Evolutionary conservation across 2,329 filamentous ascomycete species (phyloP), one percentile per base, ranked within the genome.

Genomic region (Claviceps sp.): DNA sequence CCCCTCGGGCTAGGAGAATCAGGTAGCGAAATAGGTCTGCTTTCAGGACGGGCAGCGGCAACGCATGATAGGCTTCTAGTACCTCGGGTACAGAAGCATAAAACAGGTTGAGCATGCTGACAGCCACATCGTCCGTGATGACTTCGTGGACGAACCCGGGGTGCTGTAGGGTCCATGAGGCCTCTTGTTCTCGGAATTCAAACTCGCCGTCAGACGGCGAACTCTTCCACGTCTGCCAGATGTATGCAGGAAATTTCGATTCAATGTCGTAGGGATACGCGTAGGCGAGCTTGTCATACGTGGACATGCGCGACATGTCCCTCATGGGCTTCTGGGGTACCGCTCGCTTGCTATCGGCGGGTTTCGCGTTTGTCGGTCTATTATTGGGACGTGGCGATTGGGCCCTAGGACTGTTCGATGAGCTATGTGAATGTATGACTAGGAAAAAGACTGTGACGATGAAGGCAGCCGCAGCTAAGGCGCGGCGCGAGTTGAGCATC

Each of bases 201-300:
- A 98, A 98, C 56, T 87, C 76, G 49, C 80, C 75, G 22, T 88
- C 85, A 1, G 83, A 78, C 0, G 91, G 90, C 1, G 82, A 87
- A 62, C 81, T 84, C 68, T 94, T 96, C 93, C 93, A 98, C 14
- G 93, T 98, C 75, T 98, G 93, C 93, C 93, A 98, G 64, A 98
- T 94, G 73, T 95, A 97, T 52, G 89, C 90, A 3, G 93, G 93
- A 67, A 97, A 97, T 67, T 91, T 95, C 60, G 76, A 70, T 63
- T 89, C 82, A 56, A 91, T 76, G 62, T 95, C 87, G 74, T 97
- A 98, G 19, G 90, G 89, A 68, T 93, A 97, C 60, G 94, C 87
- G 72, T 95, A 96, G 50, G 84, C 84, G 53, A 98, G 80, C 70
- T 93, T 95, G 72, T 78, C 85, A 75, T 73, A 75, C 50, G 90